These are phyloP conservation scores for Gynandropsis gynandra DNA, from an alignment of 345 rosid species.

Conservation along the genomic window DNA sequence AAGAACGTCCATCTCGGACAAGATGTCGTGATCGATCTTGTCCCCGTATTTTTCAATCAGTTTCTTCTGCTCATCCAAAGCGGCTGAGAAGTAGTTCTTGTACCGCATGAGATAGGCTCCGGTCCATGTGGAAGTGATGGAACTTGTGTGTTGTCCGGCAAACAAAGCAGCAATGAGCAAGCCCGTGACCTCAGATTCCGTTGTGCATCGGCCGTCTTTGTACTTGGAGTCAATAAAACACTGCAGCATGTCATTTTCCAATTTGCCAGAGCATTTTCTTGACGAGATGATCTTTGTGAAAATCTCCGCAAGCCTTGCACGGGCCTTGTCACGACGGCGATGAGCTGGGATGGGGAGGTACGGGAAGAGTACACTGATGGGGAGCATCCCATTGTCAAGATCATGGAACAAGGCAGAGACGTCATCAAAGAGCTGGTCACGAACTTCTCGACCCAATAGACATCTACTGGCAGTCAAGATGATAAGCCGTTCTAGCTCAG, in stretches of 20 bases:
- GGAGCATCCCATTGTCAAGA: constrained; percentile 95
- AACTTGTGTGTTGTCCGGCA: constrained; percentile 99
- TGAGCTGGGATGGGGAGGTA: constrained; percentile 94
- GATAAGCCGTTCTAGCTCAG: constrained; percentile 86
- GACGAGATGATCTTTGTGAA: constrained; percentile 70
- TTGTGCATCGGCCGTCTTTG: constrained; percentile 83
- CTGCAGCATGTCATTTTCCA: constrained; percentile 94
- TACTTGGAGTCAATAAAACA: constrained; percentile 93
- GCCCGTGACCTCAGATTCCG: constrained; percentile 82
- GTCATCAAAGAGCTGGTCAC: constrained; percentile 89
- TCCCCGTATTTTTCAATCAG: constrained; percentile 69
- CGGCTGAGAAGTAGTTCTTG: constrained; percentile 54
- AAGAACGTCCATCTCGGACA: constrained; percentile 88
- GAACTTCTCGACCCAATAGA: constrained; percentile 83
- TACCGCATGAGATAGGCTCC: constrained; percentile 78
- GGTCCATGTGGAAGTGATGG: constrained; percentile 95
- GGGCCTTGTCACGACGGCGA: constrained; percentile 80
- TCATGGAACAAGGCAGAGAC: constrained; percentile 94
- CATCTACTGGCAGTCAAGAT: constrained; percentile 99
- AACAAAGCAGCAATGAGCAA: constrained; percentile 94
- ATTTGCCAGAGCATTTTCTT: constrained; percentile 55
- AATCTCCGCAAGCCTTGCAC: constrained; percentile 70
- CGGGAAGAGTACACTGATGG: constrained; percentile 89
- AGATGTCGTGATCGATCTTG: constrained; percentile 79
- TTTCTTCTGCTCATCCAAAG: constrained; percentile 65